Percentiles rank a stretch among this genome's conserved stretches.
Evolutionary conservation across 805 yeast species (phyloP).

Genomic region (Candida easanensis): DNA sequence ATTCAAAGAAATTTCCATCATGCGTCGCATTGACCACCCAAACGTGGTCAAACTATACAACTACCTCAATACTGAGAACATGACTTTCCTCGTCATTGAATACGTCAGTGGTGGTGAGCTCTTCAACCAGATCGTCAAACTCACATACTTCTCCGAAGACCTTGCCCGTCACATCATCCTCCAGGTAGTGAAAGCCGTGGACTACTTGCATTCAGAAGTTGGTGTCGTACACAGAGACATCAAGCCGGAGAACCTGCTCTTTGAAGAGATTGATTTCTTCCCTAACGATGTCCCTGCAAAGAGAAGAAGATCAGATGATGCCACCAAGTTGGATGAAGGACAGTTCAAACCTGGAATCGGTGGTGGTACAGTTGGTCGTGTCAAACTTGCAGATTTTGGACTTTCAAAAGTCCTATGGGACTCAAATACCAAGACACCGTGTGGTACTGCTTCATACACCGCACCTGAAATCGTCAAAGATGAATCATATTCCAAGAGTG

Average conservation of each 20-base stretch:
- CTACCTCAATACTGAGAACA: slow-evolving; percentile 58
- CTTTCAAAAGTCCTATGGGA: slow-evolving; percentile 55
- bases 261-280: slow-evolving; percentile 43
- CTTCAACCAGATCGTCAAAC: slow-evolving; percentile 71
- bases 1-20: slow-evolving; percentile 74
- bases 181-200: slow-evolving; percentile 82
- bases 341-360: slow-evolving; percentile 49
- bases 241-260: slow-evolving; percentile 87
- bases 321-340: slow-evolving; percentile 60
- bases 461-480: slow-evolving; percentile 68
- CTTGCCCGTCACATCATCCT: slow-evolving; percentile 59
- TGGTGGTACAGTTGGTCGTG: slow-evolving; percentile 60
- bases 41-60: slow-evolving; percentile 64
- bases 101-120: slow-evolving; percentile 69
- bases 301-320: slow-evolving; percentile 50
- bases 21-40: slow-evolving; percentile 62
- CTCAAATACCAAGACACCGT: slow-evolving; percentile 61
- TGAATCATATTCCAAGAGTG: slow-evolving; percentile 60
- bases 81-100: slow-evolving; percentile 48
- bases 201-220: slow-evolving; percentile 85
- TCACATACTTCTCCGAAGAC: slow-evolving; percentile 52
- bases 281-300: slow-evolving; percentile 22
- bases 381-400: slow-evolving; percentile 71
- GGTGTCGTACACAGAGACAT: slow-evolving; percentile 96
- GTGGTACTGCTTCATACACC: slow-evolving; percentile 75